Evolutionary conservation across 257 asterid genomes (phyloP).

Genomic region (Penstemon barbatus): DNA sequence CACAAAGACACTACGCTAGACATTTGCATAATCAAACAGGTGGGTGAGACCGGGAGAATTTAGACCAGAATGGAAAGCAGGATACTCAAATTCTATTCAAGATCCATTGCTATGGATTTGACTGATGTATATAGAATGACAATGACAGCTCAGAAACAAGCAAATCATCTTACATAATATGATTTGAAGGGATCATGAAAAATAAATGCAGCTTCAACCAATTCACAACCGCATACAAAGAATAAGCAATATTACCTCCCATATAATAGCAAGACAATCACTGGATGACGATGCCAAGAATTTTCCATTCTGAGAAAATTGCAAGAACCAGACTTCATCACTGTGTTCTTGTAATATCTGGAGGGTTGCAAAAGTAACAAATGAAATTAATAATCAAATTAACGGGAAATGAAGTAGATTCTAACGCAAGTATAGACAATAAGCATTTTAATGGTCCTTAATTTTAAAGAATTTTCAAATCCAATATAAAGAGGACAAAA

Average conservation of each 20-base stretch:
- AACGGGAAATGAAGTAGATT: background rate
- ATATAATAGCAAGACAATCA: constrained; percentile 63
- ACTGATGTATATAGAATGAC: background rate
- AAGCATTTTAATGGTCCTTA: background rate
- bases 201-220: background rate
- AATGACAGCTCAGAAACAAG: constrained; percentile 8
- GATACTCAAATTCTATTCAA: too few relatives aligned
- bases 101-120: too few relatives aligned
- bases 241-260: constrained; percentile 59
- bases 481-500: background rate
- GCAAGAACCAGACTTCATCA: constrained; percentile 81
- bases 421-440: background rate
- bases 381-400: constrained; percentile 20
- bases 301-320: constrained; percentile 78
- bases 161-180: background rate
- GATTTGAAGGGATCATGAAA: background rate
- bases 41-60: background rate
- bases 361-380: constrained; percentile 29
- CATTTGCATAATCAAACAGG: constrained; percentile 1
- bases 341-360: constrained; percentile 67
- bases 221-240: constrained; percentile 6
- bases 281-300: constrained; percentile 79
- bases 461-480: background rate
- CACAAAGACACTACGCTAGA: background rate
- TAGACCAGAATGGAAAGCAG: too few relatives aligned